Evolutionary conservation across 106 monocot genomes (phyloP).

Genomic region (Dendrobium nobile): DNA sequence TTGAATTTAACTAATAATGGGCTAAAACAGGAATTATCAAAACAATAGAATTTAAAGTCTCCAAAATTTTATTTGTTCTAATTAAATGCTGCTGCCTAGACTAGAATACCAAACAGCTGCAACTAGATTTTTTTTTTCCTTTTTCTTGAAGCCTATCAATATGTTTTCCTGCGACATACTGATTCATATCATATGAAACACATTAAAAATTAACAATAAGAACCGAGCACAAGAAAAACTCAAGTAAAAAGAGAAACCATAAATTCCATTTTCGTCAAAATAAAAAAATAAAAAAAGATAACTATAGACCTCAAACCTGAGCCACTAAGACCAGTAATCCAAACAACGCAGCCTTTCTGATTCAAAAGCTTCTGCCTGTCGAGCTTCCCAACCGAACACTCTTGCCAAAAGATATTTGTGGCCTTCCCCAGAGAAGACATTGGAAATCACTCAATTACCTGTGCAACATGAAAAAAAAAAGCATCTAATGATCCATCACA

Average conservation of each 20-base stretch:
- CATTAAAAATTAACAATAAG: background rate
- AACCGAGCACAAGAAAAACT: background rate
- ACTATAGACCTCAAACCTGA: slow-evolving; percentile 32
- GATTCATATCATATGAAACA: background rate
- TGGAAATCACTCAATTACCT: background rate
- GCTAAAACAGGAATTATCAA: too few species aligned
- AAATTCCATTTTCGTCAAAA: background rate
- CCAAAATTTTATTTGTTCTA: too few species aligned
- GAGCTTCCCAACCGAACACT: slow-evolving; percentile 40
- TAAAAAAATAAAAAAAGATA: background rate
- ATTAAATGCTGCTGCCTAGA: too few species aligned
- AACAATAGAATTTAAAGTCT: too few species aligned
- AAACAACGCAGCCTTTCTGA: slow-evolving; percentile 67
- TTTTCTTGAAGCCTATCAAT: too few species aligned
- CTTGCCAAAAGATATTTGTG: slow-evolving; percentile 62
- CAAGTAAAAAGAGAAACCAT: background rate
- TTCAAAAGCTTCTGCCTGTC: slow-evolving; percentile 57
- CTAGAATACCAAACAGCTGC: too few species aligned
- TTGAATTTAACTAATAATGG: too few species aligned
- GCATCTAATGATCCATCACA: too few species aligned
- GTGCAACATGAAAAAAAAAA: too few species aligned
- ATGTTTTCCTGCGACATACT: too few species aligned
- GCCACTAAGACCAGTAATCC: slow-evolving; percentile 73
- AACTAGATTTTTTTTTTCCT: too few species aligned
- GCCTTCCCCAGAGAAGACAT: slow-evolving; percentile 26